These are phyloP conservation scores for Sorghum bicolor DNA, from an alignment of 176 grass and related monocot species.

Conservation along the genomic window DNA sequence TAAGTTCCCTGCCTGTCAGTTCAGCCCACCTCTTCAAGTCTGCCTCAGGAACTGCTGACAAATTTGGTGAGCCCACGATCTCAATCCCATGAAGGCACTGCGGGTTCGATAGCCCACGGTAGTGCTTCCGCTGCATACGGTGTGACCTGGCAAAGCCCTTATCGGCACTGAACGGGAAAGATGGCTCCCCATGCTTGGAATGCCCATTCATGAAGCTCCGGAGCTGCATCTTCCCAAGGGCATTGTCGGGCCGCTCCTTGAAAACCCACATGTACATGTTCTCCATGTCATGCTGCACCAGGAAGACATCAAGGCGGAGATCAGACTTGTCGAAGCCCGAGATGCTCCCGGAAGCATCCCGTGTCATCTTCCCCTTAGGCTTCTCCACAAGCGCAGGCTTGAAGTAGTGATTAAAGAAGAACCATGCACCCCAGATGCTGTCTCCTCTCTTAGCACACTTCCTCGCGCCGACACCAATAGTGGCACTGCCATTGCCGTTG, in stretches of 20 bases:
- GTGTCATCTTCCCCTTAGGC: constrained; percentile 40
- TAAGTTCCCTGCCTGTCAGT: constrained; percentile 62
- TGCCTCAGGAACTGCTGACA: constrained; percentile 42
- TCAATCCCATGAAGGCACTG: constrained; percentile 81
- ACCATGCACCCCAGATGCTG: constrained; percentile 73
- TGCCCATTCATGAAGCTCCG: constrained; percentile 82
- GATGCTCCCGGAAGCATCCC: constrained; percentile 29
- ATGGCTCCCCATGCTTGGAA: constrained; percentile 65
- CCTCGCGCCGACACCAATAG: constrained; percentile 18
- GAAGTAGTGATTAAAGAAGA: constrained; percentile 78
- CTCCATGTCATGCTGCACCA: constrained; percentile 78
- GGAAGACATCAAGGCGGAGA: constrained; percentile 54
- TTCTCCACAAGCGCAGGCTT: constrained; percentile 53
- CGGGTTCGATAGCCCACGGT: constrained; percentile 67
- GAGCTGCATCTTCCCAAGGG: constrained; percentile 70
- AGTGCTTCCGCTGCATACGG: constrained; percentile 66
- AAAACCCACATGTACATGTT: constrained; percentile 84
- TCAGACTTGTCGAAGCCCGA: constrained; percentile 62
- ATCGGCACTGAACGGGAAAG: constrained; percentile 51
- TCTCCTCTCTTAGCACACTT: constrained; percentile 65
- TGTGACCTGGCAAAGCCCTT: constrained; percentile 63
- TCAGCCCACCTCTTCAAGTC: constrained; percentile 64
- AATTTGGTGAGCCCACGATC: constrained; percentile 48
- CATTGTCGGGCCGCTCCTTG: constrained; percentile 62
- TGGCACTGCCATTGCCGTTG: constrained; percentile 11